A percentile compares a stretch with the other conserved stretches of the same genome.
Conservation (phyloP, 768 basidiomycete species). For the Hericium alpestre region DNA sequence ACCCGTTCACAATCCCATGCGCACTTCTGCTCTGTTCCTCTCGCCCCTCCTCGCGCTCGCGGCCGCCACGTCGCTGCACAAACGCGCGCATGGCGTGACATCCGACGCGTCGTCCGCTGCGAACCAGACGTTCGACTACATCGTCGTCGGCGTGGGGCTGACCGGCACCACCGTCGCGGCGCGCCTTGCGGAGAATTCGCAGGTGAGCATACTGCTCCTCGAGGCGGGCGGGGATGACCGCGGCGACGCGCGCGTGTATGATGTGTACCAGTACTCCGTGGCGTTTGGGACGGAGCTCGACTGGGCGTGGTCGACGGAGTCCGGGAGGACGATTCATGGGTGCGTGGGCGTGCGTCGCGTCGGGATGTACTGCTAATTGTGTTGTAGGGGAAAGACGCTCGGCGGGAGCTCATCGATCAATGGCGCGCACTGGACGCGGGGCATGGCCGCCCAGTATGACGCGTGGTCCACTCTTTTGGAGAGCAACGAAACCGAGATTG, state of each 20-base stretch:
- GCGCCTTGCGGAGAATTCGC: background rate
- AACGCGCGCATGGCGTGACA: background rate
- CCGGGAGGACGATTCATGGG: background rate
- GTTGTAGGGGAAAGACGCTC: constrained; percentile 30
- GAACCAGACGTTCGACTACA: background rate
- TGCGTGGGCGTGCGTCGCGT: background rate
- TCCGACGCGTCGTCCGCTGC: background rate
- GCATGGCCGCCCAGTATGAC: constrained; percentile 34
- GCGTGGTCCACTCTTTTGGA: constrained; percentile 27
- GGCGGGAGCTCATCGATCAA: constrained; percentile 34
- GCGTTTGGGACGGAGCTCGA: background rate
- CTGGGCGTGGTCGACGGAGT: background rate
- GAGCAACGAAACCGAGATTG: constrained; percentile 13
- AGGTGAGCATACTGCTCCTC: background rate
- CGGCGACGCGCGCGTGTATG: background rate
- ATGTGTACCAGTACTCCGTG: background rate
- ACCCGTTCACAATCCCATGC: no score
- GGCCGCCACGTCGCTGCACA: background rate
- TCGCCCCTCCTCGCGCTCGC: background rate
- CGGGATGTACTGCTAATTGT: background rate
- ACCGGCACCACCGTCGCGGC: background rate
- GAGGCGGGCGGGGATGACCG: background rate
- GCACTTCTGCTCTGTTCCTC: background rate
- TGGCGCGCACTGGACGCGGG: constrained; percentile 36
- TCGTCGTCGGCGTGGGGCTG: background rate